Conservation (phyloP, 1,284 basidiomycete species). For the Rhodotorula sp. region DNA sequence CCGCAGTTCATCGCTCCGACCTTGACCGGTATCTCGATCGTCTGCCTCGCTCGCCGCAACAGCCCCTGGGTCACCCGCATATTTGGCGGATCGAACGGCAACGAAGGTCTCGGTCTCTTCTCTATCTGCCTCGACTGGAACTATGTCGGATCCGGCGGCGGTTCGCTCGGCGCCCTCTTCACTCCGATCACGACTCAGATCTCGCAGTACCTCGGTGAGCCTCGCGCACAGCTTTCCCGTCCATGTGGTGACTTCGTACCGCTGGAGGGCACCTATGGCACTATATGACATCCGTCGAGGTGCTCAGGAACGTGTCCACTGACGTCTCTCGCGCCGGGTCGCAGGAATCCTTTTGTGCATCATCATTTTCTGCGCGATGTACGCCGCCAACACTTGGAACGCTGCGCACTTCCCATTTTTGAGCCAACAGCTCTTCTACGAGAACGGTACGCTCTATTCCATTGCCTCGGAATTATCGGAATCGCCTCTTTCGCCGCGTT, state of each 20-base stretch:
- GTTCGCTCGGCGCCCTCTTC: slow-evolving; percentile 38
- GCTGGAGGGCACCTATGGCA: too few relatives aligned
- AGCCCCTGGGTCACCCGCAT: slow-evolving; percentile 61
- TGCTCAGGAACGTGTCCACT: too few relatives aligned
- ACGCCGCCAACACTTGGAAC: slow-evolving; percentile 44
- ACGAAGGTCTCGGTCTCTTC: slow-evolving; percentile 64
- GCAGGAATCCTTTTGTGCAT: slow-evolving; percentile 48
- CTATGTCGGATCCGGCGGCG: slow-evolving; percentile 40
- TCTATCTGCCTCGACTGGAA: slow-evolving; percentile 57
- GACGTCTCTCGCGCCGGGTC: neutral
- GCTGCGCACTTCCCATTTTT: slow-evolving; percentile 59
- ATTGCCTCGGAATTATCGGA: too few relatives aligned
- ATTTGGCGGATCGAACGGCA: slow-evolving; percentile 58
- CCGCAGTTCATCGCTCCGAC: slow-evolving; percentile 56
- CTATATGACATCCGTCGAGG: too few relatives aligned
- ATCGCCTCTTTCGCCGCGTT: too few relatives aligned
- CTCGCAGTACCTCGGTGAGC: slow-evolving; percentile 31
- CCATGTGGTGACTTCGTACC: too few relatives aligned
- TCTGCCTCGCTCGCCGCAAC: slow-evolving; percentile 60
- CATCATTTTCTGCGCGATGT: slow-evolving; percentile 60
- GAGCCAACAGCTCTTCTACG: slow-evolving; percentile 60
- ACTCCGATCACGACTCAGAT: slow-evolving; percentile 38
- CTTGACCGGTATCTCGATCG: slow-evolving; percentile 54
- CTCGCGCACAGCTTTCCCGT: neutral
- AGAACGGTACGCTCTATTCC: slow-evolving; percentile 52